phyloP scores from a whole-genome alignment of 345 rosid species.

The Citrus australasica region DNA sequence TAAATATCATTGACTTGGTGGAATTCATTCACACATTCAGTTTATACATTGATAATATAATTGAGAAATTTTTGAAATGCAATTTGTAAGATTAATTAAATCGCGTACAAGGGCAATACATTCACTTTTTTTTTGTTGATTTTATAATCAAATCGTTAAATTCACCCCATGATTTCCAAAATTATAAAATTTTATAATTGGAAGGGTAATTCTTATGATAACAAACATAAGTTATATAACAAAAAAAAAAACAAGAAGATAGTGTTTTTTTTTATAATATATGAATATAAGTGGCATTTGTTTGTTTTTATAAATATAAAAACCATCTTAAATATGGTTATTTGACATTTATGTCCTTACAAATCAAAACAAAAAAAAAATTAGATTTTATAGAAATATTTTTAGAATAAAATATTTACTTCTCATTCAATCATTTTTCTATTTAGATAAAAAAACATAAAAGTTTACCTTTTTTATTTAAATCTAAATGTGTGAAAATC shows the following conservation, averaged over 20 bases:
- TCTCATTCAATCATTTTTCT: no score
- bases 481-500: no score
- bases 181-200: neutral
- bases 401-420: no score
- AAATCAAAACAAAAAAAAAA: no score
- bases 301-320: no score
- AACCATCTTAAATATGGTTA: no score
- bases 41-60: neutral
- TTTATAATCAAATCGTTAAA: neutral
- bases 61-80: neutral
- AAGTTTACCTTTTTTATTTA: no score
- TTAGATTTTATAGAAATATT: no score
- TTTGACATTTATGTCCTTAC: no score
- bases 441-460: no score
- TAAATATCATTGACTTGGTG: neutral
- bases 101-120: neutral
- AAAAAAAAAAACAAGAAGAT: neutral
- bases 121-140: neutral
- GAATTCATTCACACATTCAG: neutral
- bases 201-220: neutral
- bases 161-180: neutral
- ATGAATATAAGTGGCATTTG: no score
- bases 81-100: neutral
- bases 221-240: neutral
- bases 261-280: no score